Evolutionary conservation across 345 rosid genomes (phyloP).

Genomic region (Ceriops decandra): DNA sequence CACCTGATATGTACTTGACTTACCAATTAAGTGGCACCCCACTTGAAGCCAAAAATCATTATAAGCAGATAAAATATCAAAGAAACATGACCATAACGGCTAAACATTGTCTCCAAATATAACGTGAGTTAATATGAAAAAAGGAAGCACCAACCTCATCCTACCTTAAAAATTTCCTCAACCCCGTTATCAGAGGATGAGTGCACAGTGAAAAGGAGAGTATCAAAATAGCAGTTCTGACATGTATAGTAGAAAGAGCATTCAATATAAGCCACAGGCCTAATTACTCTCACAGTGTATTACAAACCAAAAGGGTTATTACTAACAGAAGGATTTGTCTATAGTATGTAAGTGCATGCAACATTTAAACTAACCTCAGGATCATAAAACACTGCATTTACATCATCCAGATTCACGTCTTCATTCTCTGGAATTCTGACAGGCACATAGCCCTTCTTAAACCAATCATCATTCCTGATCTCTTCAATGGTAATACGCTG

Average conservation of each 20-base stretch:
- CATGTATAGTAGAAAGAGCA: neutral
- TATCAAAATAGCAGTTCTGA: neutral
- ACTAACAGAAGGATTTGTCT: neutral
- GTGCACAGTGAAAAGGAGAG: neutral
- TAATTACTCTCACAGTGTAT: neutral
- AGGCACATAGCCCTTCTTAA: slow-evolving; percentile 57
- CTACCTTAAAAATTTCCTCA: neutral
- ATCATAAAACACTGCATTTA: slow-evolving; percentile 85
- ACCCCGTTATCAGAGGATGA: neutral
- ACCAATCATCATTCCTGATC: slow-evolving; percentile 83
- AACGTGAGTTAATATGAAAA: neutral
- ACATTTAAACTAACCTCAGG: slow-evolving; percentile 57
- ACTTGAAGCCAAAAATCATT: no score
- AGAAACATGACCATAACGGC: no score
- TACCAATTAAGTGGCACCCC: slow-evolving; percentile 1
- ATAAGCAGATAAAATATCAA: no score
- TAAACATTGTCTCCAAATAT: no score
- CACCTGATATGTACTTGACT: neutral
- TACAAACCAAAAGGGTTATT: neutral
- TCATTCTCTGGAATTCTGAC: slow-evolving; percentile 72
- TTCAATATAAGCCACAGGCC: neutral
- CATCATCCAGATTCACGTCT: slow-evolving; percentile 90
- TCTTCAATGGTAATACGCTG: slow-evolving; percentile 86
- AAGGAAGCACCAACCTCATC: neutral
- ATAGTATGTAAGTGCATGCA: neutral